These are phyloP conservation scores for Alnus rubra DNA, from an alignment of 306 rosid genomes.

Conservation along the genomic window DNA sequence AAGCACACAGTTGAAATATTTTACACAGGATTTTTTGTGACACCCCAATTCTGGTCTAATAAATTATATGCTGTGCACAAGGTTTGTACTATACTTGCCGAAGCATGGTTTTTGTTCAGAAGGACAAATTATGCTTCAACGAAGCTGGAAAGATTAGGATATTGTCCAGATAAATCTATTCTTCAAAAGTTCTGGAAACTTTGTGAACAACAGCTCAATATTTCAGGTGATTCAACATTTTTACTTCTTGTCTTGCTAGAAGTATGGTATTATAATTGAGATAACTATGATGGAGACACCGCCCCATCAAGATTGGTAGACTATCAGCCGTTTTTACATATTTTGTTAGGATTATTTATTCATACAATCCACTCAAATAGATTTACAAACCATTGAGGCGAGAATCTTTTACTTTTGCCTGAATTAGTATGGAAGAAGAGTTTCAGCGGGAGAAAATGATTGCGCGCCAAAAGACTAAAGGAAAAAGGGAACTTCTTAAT, in stretches of 20 bases:
- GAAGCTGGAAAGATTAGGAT: constrained; percentile 69
- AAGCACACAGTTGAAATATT: background rate
- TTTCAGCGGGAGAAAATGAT: too few species aligned
- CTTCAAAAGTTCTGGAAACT: constrained; percentile 78
- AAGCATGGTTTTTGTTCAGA: constrained; percentile 64
- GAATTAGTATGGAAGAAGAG: too few species aligned
- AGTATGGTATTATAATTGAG: background rate
- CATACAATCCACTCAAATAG: background rate
- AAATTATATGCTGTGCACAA: constrained; percentile 33
- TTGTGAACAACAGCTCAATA: constrained; percentile 72
- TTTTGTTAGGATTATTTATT: too few species aligned
- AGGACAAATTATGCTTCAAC: constrained; percentile 50
- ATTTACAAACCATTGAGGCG: background rate
- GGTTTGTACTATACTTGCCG: constrained; percentile 78
- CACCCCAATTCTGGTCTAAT: constrained; percentile 34
- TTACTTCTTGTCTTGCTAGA: background rate
- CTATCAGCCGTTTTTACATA: background rate
- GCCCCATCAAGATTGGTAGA: background rate
- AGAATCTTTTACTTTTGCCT: background rate
- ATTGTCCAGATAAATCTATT: constrained; percentile 52
- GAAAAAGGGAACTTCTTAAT: too few species aligned
- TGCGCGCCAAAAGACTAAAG: too few species aligned
- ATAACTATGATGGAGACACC: background rate
- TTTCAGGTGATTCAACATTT: constrained; percentile 52
- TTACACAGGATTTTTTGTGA: constrained; percentile 14